phyloP scores from a whole-genome alignment of 1,284 basidiomycete species.

The Melanopsichium pennsylvanicum region DNA sequence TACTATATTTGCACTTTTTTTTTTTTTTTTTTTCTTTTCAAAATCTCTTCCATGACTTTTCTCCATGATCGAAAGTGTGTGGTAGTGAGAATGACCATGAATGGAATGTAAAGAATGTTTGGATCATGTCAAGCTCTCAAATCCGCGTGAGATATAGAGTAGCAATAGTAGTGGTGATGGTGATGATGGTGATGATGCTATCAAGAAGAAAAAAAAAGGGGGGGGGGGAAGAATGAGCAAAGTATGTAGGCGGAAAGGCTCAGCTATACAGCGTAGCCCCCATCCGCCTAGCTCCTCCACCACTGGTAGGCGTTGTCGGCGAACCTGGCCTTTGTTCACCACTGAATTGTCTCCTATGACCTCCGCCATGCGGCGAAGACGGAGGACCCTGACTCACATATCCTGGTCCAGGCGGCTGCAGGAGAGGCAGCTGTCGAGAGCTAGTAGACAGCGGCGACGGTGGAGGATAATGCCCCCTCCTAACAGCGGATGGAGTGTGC shows the following conservation, averaged over 20 bases:
- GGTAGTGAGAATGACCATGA: too few relatives aligned
- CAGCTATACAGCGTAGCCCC: conserved; percentile 41
- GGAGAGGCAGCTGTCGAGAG: conserved; percentile 28
- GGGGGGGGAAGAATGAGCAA: too few relatives aligned
- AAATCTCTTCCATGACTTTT: too few relatives aligned
- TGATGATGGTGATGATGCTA: too few relatives aligned
- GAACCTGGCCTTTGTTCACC: conserved; percentile 6
- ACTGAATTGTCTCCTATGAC: conserved; percentile 22
- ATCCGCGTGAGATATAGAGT: too few relatives aligned
- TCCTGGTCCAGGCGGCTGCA: conserved; percentile 4
- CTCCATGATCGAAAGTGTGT: too few relatives aligned
- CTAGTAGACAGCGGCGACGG: conserved; percentile 24
- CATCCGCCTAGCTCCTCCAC: conserved; percentile 22
- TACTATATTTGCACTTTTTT: too few relatives aligned
- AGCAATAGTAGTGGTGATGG: too few relatives aligned
- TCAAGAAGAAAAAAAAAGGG: background rate
- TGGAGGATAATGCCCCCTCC: conserved; percentile 28
- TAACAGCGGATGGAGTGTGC: conserved; percentile 30
- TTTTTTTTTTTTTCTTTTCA: too few relatives aligned
- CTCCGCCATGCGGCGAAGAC: conserved; percentile 8
- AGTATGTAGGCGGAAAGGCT: too few relatives aligned
- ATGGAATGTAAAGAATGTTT: too few relatives aligned
- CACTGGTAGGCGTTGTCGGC: conserved; percentile 25
- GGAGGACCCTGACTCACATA: conserved; percentile 27
- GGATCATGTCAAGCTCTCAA: too few relatives aligned